A percentile compares a stretch with the other conserved stretches of the same genome.
phyloP scores from a whole-genome alignment of 768 basidiomycete species.

The Tulasnella sp. region DNA sequence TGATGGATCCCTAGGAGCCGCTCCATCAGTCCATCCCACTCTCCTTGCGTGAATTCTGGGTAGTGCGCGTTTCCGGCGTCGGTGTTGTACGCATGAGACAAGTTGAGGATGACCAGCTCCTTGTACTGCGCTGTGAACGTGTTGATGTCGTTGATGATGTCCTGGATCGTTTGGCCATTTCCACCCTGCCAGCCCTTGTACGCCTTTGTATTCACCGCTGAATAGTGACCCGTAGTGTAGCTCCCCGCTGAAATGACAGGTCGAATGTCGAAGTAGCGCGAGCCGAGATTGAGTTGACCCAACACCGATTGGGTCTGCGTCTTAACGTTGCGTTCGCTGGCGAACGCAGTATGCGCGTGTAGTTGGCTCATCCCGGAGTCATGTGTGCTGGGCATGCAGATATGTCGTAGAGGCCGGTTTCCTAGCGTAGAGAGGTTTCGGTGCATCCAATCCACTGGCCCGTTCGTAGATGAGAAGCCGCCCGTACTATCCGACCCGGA shows the following conservation, averaged over 20 bases:
- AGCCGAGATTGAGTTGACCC: neutral
- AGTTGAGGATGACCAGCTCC: constrained; percentile 12
- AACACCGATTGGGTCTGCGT: no score
- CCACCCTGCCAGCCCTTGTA: neutral
- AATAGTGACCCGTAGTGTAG: constrained; percentile 8
- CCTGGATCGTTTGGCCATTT: constrained; percentile 7
- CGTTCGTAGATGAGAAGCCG: no score
- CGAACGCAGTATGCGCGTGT: no score
- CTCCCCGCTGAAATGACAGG: neutral
- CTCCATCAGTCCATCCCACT: constrained; percentile 10
- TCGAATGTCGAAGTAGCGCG: constrained; percentile 16
- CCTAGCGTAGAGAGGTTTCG: no score
- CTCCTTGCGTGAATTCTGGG: constrained; percentile 5
- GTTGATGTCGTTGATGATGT: constrained; percentile 14
- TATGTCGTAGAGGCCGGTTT: no score
- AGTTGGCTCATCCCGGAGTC: no score
- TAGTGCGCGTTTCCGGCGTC: constrained; percentile 1
- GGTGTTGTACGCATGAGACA: constrained; percentile 9
- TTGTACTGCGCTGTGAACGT: constrained; percentile 1
- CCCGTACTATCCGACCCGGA: no score
- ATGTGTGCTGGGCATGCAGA: no score
- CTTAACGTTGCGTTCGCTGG: no score
- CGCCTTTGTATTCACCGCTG: neutral
- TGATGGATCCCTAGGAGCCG: neutral
- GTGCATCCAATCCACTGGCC: no score